Percentiles rank a stretch among this genome's conserved stretches.
Conservation (phyloP, 2,329 filamentous ascomycete genomes). For the Nemania sp. region DNA sequence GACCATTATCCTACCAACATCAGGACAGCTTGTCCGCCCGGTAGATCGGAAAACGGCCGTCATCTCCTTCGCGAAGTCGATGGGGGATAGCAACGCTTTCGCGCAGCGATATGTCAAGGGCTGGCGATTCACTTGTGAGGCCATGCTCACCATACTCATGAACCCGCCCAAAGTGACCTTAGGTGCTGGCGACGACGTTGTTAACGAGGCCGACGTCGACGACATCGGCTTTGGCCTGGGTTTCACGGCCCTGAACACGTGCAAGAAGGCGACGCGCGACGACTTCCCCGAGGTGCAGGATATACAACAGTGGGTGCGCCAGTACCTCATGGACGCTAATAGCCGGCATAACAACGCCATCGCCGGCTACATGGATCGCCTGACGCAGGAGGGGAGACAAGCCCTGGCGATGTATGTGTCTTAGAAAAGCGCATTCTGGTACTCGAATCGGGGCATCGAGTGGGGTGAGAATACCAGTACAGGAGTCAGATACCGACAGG, state of each 20-base stretch:
- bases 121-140: conserved; percentile 87
- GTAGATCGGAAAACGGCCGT: conserved; percentile 92
- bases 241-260: conserved; percentile 91
- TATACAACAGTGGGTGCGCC: conserved; percentile 81
- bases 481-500: too few relatives aligned
- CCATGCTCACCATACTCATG: conserved; percentile 84
- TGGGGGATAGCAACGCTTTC: conserved; percentile 85
- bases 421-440: conserved; percentile 15
- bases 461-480: too few relatives aligned
- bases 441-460: too few relatives aligned
- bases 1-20: conserved; percentile 82
- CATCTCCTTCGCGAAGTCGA: conserved; percentile 87
- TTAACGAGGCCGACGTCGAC: conserved; percentile 88
- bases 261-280: conserved; percentile 73
- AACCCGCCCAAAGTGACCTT: conserved; percentile 75
- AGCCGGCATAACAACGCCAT: conserved; percentile 71
- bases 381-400: conserved; percentile 63
- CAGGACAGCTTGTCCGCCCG: conserved; percentile 83
- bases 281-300: conserved; percentile 84
- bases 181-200: conserved; percentile 71
- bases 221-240: conserved; percentile 94
- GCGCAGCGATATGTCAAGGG: conserved; percentile 81
- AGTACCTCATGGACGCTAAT: conserved; percentile 78
- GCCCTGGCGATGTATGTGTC: conserved; percentile 56
- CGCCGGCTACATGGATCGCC: conserved; percentile 70